Conservation (phyloP, 345 rosid species). For the Salix dunnii region DNA sequence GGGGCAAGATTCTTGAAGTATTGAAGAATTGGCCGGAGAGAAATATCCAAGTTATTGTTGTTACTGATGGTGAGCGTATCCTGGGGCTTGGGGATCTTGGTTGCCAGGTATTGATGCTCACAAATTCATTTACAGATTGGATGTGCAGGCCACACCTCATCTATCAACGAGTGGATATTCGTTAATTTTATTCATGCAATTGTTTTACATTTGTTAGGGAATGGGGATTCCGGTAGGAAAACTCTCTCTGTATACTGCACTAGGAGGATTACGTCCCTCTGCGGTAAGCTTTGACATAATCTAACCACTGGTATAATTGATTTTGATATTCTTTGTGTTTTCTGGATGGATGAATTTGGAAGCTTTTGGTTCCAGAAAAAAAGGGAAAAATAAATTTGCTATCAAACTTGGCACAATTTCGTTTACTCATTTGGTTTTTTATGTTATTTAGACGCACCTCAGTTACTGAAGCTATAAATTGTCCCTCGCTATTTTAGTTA, state of each 20-base stretch:
- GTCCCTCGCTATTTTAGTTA: neutral
- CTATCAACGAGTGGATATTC: neutral
- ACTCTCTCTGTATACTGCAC: conserved; percentile 31
- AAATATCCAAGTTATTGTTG: conserved; percentile 90
- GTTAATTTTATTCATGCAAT: neutral
- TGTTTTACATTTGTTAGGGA: conserved; percentile 20
- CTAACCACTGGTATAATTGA: neutral
- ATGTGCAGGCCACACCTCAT: neutral
- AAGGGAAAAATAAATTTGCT: neutral
- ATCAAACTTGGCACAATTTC: neutral
- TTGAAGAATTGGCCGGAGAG: conserved; percentile 95
- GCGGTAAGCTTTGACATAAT: conserved; percentile 16
- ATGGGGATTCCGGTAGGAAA: conserved; percentile 40
- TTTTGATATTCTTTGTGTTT: neutral
- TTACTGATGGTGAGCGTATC: conserved; percentile 94
- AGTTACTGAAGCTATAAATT: neutral
- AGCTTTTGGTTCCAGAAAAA: too few species aligned
- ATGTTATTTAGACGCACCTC: neutral
- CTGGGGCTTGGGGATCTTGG: conserved; percentile 99
- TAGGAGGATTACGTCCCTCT: conserved; percentile 36
- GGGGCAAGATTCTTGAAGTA: conserved; percentile 90
- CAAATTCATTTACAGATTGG: neutral
- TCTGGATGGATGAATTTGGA: neutral
- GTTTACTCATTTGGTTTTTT: neutral
- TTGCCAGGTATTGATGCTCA: conserved; percentile 64